These are phyloP conservation scores for Epichloe glyceriae DNA, from an alignment of 2,329 filamentous ascomycete genomes.

Conservation along the genomic window DNA sequence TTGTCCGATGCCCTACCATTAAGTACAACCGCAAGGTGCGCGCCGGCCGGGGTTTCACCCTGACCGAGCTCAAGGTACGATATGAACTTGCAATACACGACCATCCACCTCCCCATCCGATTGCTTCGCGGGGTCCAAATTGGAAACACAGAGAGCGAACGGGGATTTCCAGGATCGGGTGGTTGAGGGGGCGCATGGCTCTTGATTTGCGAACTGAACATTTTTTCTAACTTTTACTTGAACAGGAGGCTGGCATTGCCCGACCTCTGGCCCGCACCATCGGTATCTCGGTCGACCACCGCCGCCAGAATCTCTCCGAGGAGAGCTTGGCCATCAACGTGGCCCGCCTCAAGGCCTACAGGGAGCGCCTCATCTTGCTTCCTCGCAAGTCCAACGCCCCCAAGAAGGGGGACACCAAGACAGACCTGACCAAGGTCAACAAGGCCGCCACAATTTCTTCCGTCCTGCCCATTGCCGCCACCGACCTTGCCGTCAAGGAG, in stretches of 20 bases:
- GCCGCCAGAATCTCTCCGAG: constrained; percentile 93
- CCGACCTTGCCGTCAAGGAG: constrained; percentile 52
- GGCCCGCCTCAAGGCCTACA: constrained; percentile 95
- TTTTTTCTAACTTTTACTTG: constrained; percentile 20
- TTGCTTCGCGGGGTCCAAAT: background rate
- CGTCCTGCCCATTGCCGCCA: constrained; percentile 61
- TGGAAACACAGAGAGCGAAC: background rate
- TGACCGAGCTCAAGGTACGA: constrained; percentile 92
- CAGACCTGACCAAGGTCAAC: constrained; percentile 59
- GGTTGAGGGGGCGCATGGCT: background rate
- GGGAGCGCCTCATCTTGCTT: constrained; percentile 91
- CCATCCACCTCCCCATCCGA: background rate
- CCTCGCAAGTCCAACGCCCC: constrained; percentile 86
- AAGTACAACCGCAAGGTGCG: constrained; percentile 99
- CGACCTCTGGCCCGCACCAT: constrained; percentile 90
- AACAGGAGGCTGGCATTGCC: constrained; percentile 84
- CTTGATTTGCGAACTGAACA: background rate
- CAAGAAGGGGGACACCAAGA: constrained; percentile 87
- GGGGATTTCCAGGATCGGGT: background rate
- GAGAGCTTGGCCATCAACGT: constrained; percentile 93
- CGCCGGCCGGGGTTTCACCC: constrained; percentile 92
- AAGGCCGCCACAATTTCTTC: constrained; percentile 34
- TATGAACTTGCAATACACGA: background rate
- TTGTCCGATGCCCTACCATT: constrained; percentile 95
- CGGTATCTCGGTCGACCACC: constrained; percentile 92